A percentile compares a stretch with the other conserved stretches of the same genome.
Evolutionary conservation across 2,329 filamentous ascomycete species (phyloP).

Genomic region (Diaporthe caulivora): DNA sequence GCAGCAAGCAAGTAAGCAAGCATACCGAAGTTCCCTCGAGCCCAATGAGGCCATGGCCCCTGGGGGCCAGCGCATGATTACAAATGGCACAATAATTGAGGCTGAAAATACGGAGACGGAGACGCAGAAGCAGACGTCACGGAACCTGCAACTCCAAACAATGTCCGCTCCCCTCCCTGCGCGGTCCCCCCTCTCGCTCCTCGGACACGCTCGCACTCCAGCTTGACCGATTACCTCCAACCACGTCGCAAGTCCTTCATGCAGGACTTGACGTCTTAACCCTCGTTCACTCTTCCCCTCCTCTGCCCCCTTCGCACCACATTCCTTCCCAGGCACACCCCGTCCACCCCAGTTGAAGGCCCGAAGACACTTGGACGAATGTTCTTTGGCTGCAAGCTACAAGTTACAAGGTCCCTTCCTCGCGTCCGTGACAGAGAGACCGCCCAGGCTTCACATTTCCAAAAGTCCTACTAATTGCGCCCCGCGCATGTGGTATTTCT

Average conservation of each 20-base stretch:
- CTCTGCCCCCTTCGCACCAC: too few species aligned
- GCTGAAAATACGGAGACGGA: background rate
- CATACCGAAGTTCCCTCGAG: background rate
- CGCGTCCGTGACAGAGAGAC: background rate
- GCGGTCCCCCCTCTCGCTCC: background rate
- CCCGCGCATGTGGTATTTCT: background rate
- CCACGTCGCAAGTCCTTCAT: background rate
- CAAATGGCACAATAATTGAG: slow-evolving; percentile 1
- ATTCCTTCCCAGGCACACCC: background rate
- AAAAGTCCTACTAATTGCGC: background rate
- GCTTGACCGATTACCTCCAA: background rate
- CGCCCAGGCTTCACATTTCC: background rate
- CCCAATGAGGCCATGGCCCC: background rate
- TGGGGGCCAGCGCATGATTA: background rate
- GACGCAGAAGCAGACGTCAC: background rate
- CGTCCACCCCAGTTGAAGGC: background rate
- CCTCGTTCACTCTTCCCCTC: background rate
- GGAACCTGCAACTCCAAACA: background rate
- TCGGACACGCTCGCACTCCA: background rate
- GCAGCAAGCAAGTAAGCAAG: background rate
- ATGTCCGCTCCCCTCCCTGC: background rate
- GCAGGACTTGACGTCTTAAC: background rate
- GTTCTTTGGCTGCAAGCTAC: background rate
- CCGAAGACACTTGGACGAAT: background rate
- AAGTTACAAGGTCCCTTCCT: background rate